phyloP scores from a whole-genome alignment of 345 rosid species.

The Lumnitzera racemosa region DNA sequence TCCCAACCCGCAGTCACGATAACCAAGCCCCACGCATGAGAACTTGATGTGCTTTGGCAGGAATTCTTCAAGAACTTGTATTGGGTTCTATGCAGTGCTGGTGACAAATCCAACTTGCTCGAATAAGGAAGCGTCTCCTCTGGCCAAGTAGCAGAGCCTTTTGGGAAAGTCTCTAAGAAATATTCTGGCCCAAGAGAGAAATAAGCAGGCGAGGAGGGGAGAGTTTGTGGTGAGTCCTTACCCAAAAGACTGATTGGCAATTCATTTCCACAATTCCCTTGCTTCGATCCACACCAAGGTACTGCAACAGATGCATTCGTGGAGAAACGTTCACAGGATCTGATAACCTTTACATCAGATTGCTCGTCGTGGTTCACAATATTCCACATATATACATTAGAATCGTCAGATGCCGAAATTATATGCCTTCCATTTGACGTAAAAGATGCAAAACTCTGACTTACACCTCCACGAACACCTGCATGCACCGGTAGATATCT shows the following conservation, averaged over 20 bases:
- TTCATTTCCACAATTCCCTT: constrained; percentile 14
- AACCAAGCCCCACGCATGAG: constrained; percentile 88
- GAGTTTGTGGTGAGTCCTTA: constrained; percentile 16
- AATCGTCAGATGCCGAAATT: constrained; percentile 74
- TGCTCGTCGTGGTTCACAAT: constrained; percentile 26
- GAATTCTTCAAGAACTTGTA: constrained; percentile 60
- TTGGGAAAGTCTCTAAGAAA: constrained; percentile 59
- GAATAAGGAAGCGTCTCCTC: constrained; percentile 77
- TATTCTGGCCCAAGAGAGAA: constrained; percentile 58
- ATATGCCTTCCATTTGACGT: constrained; percentile 77
- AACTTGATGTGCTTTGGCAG: constrained; percentile 50
- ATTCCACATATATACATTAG: constrained; percentile 76
- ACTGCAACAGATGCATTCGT: constrained; percentile 68
- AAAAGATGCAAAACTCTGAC: constrained; percentile 57
- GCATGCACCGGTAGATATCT: constrained; percentile 1
- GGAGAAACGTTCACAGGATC: constrained; percentile 67
- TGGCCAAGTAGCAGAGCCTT: constrained; percentile 92
- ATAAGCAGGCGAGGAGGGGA: constrained; percentile 37
- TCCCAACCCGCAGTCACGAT: constrained; percentile 92
- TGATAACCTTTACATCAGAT: constrained; percentile 35
- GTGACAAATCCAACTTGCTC: constrained; percentile 25
- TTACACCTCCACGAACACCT: constrained; percentile 54
- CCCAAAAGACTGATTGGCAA: constrained; percentile 16
- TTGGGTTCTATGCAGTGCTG: constrained; percentile 53
- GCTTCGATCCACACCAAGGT: constrained; percentile 70